Evolutionary conservation across 106 monocot genomes (phyloP).

Genomic region (Acorus calamus): DNA sequence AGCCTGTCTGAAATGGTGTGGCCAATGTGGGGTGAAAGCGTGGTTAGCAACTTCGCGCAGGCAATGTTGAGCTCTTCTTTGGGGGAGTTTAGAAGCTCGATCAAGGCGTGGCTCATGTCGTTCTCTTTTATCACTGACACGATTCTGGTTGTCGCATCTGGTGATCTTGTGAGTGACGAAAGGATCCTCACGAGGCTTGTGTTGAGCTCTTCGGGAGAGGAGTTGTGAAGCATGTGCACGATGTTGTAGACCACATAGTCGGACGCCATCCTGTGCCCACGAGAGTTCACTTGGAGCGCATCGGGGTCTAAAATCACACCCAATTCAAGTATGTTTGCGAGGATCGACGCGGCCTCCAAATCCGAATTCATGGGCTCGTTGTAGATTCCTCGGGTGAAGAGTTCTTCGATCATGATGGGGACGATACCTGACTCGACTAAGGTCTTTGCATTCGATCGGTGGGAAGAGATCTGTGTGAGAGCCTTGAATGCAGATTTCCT

Average conservation of each 20-base stretch:
- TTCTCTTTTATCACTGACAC: constrained; percentile 32
- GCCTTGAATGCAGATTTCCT: constrained; percentile 35
- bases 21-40: constrained; percentile 35
- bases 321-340: constrained; percentile 47
- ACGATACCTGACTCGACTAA: constrained; percentile 35
- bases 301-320: constrained; percentile 21
- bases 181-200: constrained; percentile 38
- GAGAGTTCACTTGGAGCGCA: constrained; percentile 15
- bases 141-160: constrained; percentile 17
- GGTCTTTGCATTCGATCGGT: constrained; percentile 17
- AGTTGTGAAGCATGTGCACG: constrained; percentile 26
- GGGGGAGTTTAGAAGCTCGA: constrained; percentile 26
- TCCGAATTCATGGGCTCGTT: constrained; percentile 15
- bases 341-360: constrained; percentile 22
- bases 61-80: constrained; percentile 26
- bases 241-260: constrained; percentile 36
- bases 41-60: constrained; percentile 35
- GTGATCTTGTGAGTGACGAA: constrained; percentile 16
- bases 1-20: constrained; percentile 42
- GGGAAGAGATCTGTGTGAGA: constrained; percentile 41
- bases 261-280: constrained; percentile 41
- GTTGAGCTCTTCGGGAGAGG: constrained; percentile 27
- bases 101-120: constrained; percentile 16
- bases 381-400: constrained; percentile 21
- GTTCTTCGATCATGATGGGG: constrained; percentile 28